phyloP scores from a whole-genome alignment of 768 basidiomycete species.

The Rossbeevera mucosa region DNA sequence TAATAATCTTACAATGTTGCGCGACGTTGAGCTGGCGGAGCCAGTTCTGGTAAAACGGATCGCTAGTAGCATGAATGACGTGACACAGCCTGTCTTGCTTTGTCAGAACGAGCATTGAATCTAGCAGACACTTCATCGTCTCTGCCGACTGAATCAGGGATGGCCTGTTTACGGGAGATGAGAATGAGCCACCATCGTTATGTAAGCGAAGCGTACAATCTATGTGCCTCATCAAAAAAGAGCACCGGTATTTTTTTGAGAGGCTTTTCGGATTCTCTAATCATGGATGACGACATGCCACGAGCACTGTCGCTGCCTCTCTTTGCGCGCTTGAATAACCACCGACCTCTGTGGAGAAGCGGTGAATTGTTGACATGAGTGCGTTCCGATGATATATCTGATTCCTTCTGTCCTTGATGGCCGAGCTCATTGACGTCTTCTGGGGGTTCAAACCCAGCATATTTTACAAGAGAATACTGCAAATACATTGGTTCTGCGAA shows the following conservation, averaged over 20 bases:
- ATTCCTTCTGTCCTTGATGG: slow-evolving; percentile 26
- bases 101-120: slow-evolving; percentile 81
- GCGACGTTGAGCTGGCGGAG: slow-evolving; percentile 73
- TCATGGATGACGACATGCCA: slow-evolving; percentile 28
- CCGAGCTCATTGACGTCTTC: slow-evolving; percentile 25
- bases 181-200: background rate
- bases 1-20: slow-evolving; percentile 83
- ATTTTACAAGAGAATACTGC: slow-evolving; percentile 65
- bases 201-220: slow-evolving; percentile 46
- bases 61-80: slow-evolving; percentile 77
- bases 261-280: slow-evolving; percentile 34
- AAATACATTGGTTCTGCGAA: background rate
- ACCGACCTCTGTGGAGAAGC: slow-evolving; percentile 25
- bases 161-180: slow-evolving; percentile 42
- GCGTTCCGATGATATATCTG: slow-evolving; percentile 36
- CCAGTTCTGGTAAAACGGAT: slow-evolving; percentile 84
- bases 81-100: slow-evolving; percentile 86
- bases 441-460: slow-evolving; percentile 61
- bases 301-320: slow-evolving; percentile 28
- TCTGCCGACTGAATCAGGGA: slow-evolving; percentile 71
- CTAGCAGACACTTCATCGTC: slow-evolving; percentile 79
- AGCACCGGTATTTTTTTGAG: slow-evolving; percentile 73
- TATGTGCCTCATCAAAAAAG: slow-evolving; percentile 85
- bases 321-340: slow-evolving; percentile 27
- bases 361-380: slow-evolving; percentile 38